phyloP scores from a whole-genome alignment of 1,139 yeast genomes.

The Hansenula lynferdii region DNA sequence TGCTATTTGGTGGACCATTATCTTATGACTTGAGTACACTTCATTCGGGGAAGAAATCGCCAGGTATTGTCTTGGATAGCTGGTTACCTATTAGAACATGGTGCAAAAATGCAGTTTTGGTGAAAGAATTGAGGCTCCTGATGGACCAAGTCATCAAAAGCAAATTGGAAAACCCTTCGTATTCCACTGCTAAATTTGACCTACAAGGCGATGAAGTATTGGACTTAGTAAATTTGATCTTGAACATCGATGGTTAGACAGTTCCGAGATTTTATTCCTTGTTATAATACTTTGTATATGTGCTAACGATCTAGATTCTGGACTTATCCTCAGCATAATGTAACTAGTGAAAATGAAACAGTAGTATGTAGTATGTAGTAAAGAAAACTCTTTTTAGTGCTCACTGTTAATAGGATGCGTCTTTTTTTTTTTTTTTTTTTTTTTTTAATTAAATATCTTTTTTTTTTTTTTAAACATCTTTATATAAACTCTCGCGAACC shows the following conservation, averaged over 20 bases:
- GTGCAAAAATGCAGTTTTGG: conserved; percentile 89
- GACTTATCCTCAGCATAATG: too few relatives aligned
- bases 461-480: too few relatives aligned
- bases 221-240: conserved; percentile 26
- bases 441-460: too few relatives aligned
- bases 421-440: too few relatives aligned
- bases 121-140: conserved; percentile 61
- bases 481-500: too few relatives aligned
- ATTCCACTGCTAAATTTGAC: conserved; percentile 11
- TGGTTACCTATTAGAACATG: conserved; percentile 88
- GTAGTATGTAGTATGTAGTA: too few relatives aligned
- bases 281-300: too few relatives aligned
- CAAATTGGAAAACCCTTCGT: conserved; percentile 40
- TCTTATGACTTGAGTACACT: conserved; percentile 54
- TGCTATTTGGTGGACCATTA: conserved; percentile 77
- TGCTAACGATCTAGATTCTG: too few relatives aligned
- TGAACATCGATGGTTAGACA: conserved; percentile 9
- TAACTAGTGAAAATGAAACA: too few relatives aligned
- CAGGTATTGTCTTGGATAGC: conserved; percentile 65
- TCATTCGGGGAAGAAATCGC: conserved; percentile 38
- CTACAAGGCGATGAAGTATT: conserved; percentile 28
- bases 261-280: too few relatives aligned
- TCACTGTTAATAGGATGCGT: too few relatives aligned
- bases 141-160: conserved; percentile 65
- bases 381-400: too few relatives aligned